These are phyloP conservation scores for Boletus coccyginus DNA, from an alignment of 768 basidiomycete species.

Conservation along the genomic window DNA sequence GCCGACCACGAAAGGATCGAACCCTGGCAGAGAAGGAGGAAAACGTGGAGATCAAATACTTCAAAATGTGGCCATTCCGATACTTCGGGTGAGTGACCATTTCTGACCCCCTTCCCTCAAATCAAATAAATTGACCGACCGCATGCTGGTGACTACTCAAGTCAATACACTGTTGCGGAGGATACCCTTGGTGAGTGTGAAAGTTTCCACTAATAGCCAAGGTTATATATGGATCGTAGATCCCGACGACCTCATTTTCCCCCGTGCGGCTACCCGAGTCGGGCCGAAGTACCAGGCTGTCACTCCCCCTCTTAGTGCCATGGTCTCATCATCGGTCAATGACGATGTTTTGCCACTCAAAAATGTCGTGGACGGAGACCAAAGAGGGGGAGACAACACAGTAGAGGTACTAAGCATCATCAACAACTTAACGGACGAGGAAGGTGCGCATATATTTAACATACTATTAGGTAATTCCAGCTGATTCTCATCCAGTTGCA, in stretches of 20 bases:
- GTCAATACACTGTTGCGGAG: conserved; percentile 86
- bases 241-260: conserved; percentile 95
- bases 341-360: neutral
- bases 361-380: conserved; percentile 37
- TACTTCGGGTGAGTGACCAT: conserved; percentile 83
- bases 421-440: conserved; percentile 59
- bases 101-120: neutral
- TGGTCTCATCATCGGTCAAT: conserved; percentile 36
- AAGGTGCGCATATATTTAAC: conserved; percentile 48
- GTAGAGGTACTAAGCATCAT: conserved; percentile 69
- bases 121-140: conserved; percentile 8
- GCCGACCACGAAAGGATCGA: conserved; percentile 75
- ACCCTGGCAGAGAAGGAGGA: conserved; percentile 73
- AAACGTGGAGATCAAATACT: conserved; percentile 75
- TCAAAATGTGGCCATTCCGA: conserved; percentile 90
- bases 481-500: conserved; percentile 39
- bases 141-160: conserved; percentile 31
- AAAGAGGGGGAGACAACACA: conserved; percentile 69
- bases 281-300: conserved; percentile 82
- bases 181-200: conserved; percentile 75
- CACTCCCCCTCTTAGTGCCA: conserved; percentile 40
- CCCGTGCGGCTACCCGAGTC: conserved; percentile 87
- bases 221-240: conserved; percentile 51
- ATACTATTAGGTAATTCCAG: conserved; percentile 16
- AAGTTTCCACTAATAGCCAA: conserved; percentile 12